phyloP scores from a whole-genome alignment of 2,329 filamentous ascomycete species.

The Chalaropsis thielavioides region DNA sequence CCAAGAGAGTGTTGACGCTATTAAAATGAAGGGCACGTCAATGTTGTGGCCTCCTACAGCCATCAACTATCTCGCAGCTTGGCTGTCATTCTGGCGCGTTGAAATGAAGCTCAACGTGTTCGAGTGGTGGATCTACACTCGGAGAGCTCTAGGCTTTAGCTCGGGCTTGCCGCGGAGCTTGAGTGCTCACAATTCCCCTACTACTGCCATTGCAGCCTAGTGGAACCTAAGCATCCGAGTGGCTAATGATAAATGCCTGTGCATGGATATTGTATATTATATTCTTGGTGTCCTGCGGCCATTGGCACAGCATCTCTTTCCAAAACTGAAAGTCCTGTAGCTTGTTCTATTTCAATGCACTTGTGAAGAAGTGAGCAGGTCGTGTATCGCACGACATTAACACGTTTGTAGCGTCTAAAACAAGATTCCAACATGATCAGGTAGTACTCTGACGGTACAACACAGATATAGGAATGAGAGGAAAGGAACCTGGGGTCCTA shows the following conservation, averaged over 20 bases:
- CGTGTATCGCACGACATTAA: no score
- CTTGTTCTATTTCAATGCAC: not conserved
- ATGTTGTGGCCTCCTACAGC: conserved; percentile 45
- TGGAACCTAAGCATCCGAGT: not conserved
- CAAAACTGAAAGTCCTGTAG: not conserved
- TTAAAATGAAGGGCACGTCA: conserved; percentile 35
- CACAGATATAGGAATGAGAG: not conserved
- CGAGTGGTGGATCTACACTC: conserved; percentile 45
- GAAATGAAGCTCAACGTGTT: conserved; percentile 49
- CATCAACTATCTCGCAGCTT: conserved; percentile 39
- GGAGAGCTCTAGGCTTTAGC: conserved; percentile 31
- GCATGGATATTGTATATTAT: conserved; percentile 10
- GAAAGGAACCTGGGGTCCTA: not conserved
- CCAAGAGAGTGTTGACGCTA: conserved; percentile 46
- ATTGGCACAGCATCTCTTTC: not conserved
- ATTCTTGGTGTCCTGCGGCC: not conserved
- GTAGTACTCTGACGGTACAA: not conserved
- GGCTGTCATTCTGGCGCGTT: conserved; percentile 43
- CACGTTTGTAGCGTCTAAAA: no score
- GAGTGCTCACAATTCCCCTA: not conserved
- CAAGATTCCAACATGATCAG: no score
- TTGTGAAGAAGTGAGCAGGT: not conserved
- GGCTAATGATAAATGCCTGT: not conserved
- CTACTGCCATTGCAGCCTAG: not conserved
- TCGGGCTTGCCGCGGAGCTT: conserved; percentile 12